Conservation (phyloP, 1,139 yeast species). For the Hansenula lynferdii region DNA sequence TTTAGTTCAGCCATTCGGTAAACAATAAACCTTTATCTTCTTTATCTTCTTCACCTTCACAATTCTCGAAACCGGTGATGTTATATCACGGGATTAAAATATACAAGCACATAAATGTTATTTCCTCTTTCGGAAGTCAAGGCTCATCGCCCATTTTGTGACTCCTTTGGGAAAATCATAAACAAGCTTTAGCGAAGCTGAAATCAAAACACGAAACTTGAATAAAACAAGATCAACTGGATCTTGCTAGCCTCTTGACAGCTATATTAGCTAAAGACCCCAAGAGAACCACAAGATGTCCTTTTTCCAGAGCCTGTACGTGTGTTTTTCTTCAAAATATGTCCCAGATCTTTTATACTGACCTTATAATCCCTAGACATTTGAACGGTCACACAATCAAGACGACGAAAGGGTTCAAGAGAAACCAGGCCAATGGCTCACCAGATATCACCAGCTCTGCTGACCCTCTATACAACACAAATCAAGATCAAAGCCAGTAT, state of each 20-base stretch:
- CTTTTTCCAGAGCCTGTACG: conserved; percentile 48
- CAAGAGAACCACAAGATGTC: no score
- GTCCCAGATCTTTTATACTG: not conserved
- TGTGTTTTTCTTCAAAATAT: conserved; percentile 1
- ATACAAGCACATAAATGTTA: no score
- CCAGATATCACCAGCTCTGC: not conserved
- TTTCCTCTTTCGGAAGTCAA: not conserved
- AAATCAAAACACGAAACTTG: not conserved
- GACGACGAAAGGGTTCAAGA: conserved; percentile 50
- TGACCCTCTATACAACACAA: conserved; percentile 23
- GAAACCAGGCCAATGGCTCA: conserved; percentile 5
- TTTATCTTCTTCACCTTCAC: no score
- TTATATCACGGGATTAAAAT: conserved; percentile 1
- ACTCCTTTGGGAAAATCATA: not conserved
- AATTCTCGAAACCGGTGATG: no score
- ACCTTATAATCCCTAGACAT: conserved; percentile 14
- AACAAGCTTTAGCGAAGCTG: not conserved
- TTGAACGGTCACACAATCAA: conserved; percentile 45
- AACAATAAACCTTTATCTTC: no score
- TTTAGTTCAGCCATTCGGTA: not conserved
- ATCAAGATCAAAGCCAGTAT: no score
- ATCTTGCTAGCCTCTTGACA: no score
- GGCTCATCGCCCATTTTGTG: not conserved
- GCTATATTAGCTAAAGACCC: not conserved
- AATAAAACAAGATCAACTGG: no score